Percentiles rank a stretch among this genome's conserved stretches.
Evolutionary conservation across 805 yeast species (phyloP).

Genomic region (Candida parachauliodes): DNA sequence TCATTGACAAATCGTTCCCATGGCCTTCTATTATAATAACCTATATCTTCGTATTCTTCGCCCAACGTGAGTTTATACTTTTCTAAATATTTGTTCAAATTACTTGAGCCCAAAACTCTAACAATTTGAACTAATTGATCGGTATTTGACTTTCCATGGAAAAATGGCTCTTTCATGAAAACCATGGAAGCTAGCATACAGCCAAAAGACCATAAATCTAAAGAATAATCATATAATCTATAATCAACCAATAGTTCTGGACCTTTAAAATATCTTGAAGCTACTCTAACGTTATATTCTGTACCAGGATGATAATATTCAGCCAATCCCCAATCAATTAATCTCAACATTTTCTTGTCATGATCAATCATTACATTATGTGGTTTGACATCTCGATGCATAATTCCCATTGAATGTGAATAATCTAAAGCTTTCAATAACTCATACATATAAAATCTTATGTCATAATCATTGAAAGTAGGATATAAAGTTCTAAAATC

Average conservation of each 20-base stretch:
- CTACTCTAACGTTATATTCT: slow-evolving; percentile 90
- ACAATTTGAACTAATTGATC: slow-evolving; percentile 91
- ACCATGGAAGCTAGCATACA: slow-evolving; percentile 89
- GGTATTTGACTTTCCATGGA: slow-evolving; percentile 85
- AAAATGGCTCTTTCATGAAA: slow-evolving; percentile 87
- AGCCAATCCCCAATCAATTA: slow-evolving; percentile 95
- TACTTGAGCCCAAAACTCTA: slow-evolving; percentile 82
- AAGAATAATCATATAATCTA: slow-evolving; percentile 84
- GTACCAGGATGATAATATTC: slow-evolving; percentile 88
- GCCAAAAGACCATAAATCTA: slow-evolving; percentile 93
- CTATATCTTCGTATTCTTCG: slow-evolving; percentile 71
- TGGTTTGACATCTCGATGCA: slow-evolving; percentile 82
- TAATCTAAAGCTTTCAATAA: slow-evolving; percentile 79
- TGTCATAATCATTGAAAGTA: slow-evolving; percentile 67
- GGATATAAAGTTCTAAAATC: slow-evolving; percentile 89
- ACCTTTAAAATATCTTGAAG: slow-evolving; percentile 89
- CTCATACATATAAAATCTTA: slow-evolving; percentile 80
- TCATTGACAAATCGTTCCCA: slow-evolving; percentile 77
- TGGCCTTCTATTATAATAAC: slow-evolving; percentile 71
- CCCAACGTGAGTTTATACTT: slow-evolving; percentile 73
- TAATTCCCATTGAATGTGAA: slow-evolving; percentile 87
- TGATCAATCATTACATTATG: slow-evolving; percentile 96
- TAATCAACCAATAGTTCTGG: slow-evolving; percentile 87
- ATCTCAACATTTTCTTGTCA: slow-evolving; percentile 58
- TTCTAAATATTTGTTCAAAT: slow-evolving; percentile 59